Conservation (phyloP, 352 stramenopile species). For the Blastocystis sp. region DNA sequence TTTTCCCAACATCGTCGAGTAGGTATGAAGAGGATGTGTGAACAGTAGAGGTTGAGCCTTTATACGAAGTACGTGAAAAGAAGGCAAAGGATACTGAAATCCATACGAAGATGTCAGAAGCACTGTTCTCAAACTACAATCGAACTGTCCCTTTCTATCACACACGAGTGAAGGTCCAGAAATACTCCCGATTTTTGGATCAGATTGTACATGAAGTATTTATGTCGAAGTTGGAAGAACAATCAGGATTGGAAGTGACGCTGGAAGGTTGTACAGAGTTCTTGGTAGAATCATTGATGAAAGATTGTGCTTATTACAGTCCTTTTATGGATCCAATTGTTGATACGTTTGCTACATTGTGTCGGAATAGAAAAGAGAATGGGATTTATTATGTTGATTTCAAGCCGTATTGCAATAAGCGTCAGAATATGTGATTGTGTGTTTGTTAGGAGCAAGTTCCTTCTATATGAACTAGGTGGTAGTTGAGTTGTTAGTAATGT, state of each 20-base stretch:
- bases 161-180: neutral
- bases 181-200: neutral
- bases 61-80: neutral
- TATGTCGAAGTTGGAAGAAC: slow-evolving; percentile 2
- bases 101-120: neutral
- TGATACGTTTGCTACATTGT: neutral
- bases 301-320: neutral
- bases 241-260: neutral
- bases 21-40: neutral
- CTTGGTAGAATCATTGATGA: neutral
- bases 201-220: neutral
- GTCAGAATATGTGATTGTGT: slow-evolving; percentile 1
- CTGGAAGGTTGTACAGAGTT: neutral
- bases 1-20: neutral
- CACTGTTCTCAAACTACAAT: neutral
- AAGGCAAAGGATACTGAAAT: neutral
- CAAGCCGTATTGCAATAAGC: neutral
- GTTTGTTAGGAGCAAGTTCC: slow-evolving; percentile 1
- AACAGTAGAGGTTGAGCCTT: neutral
- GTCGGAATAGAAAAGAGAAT: neutral
- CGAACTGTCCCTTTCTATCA: neutral
- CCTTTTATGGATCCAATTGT: neutral
- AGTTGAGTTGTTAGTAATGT: neutral
- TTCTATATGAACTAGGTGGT: neutral
- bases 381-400: slow-evolving; percentile 19